Conservation (phyloP, 805 yeast species). For the Candida maris region DNA sequence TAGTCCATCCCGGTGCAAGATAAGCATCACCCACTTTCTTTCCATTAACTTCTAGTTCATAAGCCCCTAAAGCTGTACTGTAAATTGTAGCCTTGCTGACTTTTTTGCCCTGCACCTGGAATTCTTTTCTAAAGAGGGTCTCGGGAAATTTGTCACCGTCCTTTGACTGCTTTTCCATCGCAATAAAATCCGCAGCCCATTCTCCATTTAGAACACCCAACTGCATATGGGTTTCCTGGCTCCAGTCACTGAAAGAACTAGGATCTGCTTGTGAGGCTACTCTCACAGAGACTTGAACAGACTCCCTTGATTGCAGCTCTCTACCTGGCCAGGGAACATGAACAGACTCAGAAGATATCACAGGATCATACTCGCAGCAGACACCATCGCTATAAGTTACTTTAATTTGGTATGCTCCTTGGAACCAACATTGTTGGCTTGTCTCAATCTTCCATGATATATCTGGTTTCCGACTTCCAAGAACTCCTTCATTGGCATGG, state of each 20-base stretch:
- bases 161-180: slow-evolving; percentile 6
- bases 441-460: slow-evolving; percentile 8
- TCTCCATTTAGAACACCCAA: slow-evolving; percentile 7
- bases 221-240: slow-evolving; percentile 3
- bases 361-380: slow-evolving; percentile 5
- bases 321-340: slow-evolving; percentile 12
- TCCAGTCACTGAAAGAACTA: slow-evolving; percentile 8
- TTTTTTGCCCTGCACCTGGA: slow-evolving; percentile 1
- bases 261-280: slow-evolving; percentile 5
- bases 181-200: slow-evolving; percentile 11
- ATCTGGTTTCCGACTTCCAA: slow-evolving; percentile 6
- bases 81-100: slow-evolving; percentile 13
- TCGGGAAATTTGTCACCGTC: slow-evolving; percentile 7
- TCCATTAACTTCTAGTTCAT: slow-evolving; percentile 25
- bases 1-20: slow-evolving; percentile 28
- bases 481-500: slow-evolving; percentile 3
- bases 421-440: no score
- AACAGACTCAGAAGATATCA: slow-evolving; percentile 2
- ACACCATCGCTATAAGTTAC: slow-evolving; percentile 6
- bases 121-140: slow-evolving; percentile 9
- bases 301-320: slow-evolving; percentile 9
- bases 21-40: slow-evolving; percentile 15
- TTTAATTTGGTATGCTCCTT: slow-evolving; percentile 10
- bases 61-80: slow-evolving; percentile 23
- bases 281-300: slow-evolving; percentile 9